Conservation (phyloP, 257 asterid species). For the Agastache rugosa region DNA sequence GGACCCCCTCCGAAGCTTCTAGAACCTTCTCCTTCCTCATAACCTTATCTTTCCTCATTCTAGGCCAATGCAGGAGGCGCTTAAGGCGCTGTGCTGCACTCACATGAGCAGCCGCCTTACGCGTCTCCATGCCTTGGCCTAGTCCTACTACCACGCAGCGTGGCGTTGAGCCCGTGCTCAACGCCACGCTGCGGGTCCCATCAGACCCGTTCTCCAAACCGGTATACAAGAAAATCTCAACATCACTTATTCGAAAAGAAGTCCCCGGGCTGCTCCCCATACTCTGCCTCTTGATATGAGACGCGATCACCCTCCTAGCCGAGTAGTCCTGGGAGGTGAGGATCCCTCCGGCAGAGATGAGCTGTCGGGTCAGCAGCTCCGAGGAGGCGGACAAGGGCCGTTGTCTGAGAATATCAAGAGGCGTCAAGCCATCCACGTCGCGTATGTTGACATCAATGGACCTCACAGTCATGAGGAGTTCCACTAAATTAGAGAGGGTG, state of each 20-base stretch:
- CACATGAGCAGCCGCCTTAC: background rate
- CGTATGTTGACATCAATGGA: conserved; percentile 71
- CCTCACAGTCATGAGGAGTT: conserved; percentile 68
- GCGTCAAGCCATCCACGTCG: conserved; percentile 72
- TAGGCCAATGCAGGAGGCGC: conserved; percentile 78
- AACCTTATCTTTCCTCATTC: conserved; percentile 31
- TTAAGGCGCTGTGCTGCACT: conserved; percentile 47
- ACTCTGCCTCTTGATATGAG: conserved; percentile 74
- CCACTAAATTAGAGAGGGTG: conserved; percentile 77
- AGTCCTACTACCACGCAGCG: background rate
- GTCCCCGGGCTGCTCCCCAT: conserved; percentile 86
- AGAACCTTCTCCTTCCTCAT: conserved; percentile 40
- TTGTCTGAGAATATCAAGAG: conserved; percentile 77
- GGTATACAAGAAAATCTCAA: conserved; percentile 70
- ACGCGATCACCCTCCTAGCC: conserved; percentile 71
- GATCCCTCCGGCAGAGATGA: conserved; percentile 87
- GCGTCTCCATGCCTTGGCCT: background rate
- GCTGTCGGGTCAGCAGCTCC: conserved; percentile 63
- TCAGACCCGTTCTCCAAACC: conserved; percentile 68
- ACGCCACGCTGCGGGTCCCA: conserved; percentile 41
- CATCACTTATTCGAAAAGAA: conserved; percentile 78
- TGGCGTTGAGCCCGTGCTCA: conserved; percentile 50
- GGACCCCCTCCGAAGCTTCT: conserved; percentile 39
- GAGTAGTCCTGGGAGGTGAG: conserved; percentile 69
- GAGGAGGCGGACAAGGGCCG: conserved; percentile 74